Base-by-base conservation (phyloP, 805 yeast genomes). In the Metschnikowia borealis region DNA sequence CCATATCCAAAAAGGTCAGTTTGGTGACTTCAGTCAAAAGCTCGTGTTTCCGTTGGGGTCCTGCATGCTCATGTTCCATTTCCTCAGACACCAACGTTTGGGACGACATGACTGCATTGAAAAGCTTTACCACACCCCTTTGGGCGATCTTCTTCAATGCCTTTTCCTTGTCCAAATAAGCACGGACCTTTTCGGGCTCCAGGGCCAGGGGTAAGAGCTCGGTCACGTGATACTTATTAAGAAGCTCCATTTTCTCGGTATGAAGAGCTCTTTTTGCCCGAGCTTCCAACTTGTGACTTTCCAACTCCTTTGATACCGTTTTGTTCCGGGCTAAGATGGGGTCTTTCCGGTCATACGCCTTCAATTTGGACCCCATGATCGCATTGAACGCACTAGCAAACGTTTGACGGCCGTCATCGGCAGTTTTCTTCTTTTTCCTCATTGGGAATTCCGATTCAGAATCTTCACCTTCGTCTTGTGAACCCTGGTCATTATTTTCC, bases 271-370 rank as follows among this genome's bases (percentile, higher is more conserved):
- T 77, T 61, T 81, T 83, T 10, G 97, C 98, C 65, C 89, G 87
- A 52, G 81, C 80, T 59, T 92, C 97, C 42, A 94, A 72, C 62
- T 86, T 87, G 46, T 87, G 89, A 32, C 83, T 79, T 58, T 91
- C 97, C 50, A 87, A 77, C 57, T 87, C 84, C 68, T 84, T 85
- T 46, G 83, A 54, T 0, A 84, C 79, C 38, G 78, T 75, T 57
- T 85, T 87, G 62, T 87, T 87, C 69, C 98, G 83, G 6, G 92
- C 91, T 69, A 92, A 77, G 49, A 92, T 88, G 2, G 99, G 99
- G 65, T 91, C 96, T 41, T 79, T 79, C 62, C 97, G 78, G 62
- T 87, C 89, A 60, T 92, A 87, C 0, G 96, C 95, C 65, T 94
- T 94, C 57, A 92, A 74, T 60, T 82, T 84, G 1, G 98, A 89